These are phyloP conservation scores for Pulveroboletus sp. DNA, from an alignment of 1,284 basidiomycete genomes.

Conservation along the genomic window DNA sequence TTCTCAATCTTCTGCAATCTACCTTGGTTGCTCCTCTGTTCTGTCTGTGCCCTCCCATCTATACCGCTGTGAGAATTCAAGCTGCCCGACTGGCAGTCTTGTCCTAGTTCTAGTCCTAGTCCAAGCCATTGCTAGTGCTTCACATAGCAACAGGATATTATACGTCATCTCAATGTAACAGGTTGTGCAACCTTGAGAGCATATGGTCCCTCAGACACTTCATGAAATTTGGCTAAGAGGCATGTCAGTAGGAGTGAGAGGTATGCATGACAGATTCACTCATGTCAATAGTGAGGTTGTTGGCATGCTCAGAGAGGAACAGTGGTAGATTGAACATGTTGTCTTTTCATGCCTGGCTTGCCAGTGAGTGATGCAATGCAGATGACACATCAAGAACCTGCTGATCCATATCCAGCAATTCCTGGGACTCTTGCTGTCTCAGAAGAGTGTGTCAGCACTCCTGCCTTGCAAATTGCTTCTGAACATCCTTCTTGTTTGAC, in stretches of 20 bases:
- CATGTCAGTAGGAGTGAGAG: not conserved
- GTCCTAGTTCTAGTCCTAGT: too few species aligned
- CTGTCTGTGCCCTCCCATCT: too few species aligned
- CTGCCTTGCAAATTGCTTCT: slow-evolving; percentile 1
- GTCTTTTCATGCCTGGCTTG: not conserved
- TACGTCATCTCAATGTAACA: too few species aligned
- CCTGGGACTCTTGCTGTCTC: not conserved
- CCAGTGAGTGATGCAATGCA: not conserved
- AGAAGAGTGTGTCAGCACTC: not conserved
- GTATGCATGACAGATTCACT: not conserved
- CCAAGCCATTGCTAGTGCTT: too few species aligned
- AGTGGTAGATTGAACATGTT: not conserved
- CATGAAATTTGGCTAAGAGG: not conserved
- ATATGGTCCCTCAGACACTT: not conserved
- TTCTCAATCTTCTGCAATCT: too few species aligned
- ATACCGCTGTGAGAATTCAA: too few species aligned
- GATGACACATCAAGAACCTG: not conserved
- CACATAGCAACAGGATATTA: too few species aligned
- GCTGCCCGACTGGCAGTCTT: too few species aligned
- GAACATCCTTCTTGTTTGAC: not conserved
- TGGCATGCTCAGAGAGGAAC: not conserved
- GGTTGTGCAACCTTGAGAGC: not conserved
- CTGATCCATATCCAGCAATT: not conserved
- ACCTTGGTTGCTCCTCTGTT: too few species aligned
- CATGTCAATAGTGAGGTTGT: slow-evolving; percentile 1